Evolutionary conservation across 352 stramenopile genomes (phyloP).

Genomic region (Pythium dissimile): DNA sequence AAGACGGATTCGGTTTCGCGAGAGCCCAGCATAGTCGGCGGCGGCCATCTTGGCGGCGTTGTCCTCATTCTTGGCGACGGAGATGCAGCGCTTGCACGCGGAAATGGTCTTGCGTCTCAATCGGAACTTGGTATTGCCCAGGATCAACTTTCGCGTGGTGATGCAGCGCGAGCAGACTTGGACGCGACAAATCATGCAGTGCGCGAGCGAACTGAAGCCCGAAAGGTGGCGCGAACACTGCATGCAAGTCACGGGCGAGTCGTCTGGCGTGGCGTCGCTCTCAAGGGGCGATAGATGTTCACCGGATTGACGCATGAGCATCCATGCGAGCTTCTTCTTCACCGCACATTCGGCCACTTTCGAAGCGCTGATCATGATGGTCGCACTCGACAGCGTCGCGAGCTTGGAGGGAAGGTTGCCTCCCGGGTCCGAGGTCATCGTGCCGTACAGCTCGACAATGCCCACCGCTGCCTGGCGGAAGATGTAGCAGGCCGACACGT

Average conservation of each 20-base stretch:
- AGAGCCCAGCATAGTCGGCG: neutral
- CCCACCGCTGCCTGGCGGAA: constrained; percentile 33
- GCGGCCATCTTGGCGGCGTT: neutral
- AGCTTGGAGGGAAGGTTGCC: constrained; percentile 8
- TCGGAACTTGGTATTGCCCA: neutral
- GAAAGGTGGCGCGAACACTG: constrained; percentile 7
- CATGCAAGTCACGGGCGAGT: neutral
- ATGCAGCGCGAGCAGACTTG: neutral
- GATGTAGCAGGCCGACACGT: constrained; percentile 43
- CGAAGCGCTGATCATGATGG: neutral
- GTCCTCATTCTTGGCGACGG: neutral
- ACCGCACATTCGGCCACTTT: constrained; percentile 1
- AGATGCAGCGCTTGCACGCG: constrained; percentile 6
- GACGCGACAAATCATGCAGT: constrained; percentile 1
- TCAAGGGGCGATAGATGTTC: neutral
- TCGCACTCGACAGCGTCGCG: neutral
- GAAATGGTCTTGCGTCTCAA: neutral
- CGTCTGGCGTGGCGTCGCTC: neutral
- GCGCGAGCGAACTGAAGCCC: neutral
- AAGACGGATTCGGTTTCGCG: neutral
- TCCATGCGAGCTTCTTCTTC: constrained; percentile 12
- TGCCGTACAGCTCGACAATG: constrained; percentile 36
- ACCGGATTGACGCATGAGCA: neutral
- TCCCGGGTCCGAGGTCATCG: constrained; percentile 3
- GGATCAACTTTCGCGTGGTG: constrained; percentile 1